A percentile compares a stretch with the other conserved stretches of the same genome.
phyloP scores from a whole-genome alignment of 495 filamentous ascomycete species.

The Mycothermus thermophilus region DNA sequence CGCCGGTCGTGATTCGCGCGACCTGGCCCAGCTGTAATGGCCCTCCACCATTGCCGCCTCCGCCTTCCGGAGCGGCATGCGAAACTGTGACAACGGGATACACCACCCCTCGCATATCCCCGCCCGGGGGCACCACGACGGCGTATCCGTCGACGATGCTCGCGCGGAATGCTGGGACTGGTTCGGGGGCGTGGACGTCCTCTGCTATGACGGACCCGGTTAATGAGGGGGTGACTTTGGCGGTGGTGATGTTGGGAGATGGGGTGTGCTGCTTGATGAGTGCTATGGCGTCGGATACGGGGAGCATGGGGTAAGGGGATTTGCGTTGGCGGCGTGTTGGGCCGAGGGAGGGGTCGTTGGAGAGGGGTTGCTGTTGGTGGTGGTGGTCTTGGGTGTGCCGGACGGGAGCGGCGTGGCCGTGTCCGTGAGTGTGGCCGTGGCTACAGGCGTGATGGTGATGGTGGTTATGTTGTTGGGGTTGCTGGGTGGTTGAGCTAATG shows the following conservation, averaged over 20 bases:
- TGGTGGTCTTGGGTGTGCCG: constrained; percentile 48
- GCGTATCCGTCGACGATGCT: constrained; percentile 98
- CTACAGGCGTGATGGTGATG: constrained; percentile 36
- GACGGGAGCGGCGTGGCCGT: constrained; percentile 52
- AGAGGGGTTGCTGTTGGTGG: constrained; percentile 40
- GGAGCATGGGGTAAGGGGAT: constrained; percentile 86
- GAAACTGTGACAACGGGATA: constrained; percentile 83
- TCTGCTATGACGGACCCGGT: constrained; percentile 69
- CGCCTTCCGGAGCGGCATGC: constrained; percentile 54
- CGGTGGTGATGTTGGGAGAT: constrained; percentile 35
- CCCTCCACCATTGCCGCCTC: constrained; percentile 15
- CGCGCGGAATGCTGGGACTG: constrained; percentile 83
- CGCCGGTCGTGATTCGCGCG: constrained; percentile 85
- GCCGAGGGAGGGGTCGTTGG: constrained; percentile 71
- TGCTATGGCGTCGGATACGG: constrained; percentile 66
- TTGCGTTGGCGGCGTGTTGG: constrained; percentile 63
- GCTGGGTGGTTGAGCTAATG: background rate
- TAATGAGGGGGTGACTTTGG: constrained; percentile 45
- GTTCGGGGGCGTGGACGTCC: constrained; percentile 64
- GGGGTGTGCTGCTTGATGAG: constrained; percentile 60
- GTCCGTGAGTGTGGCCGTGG: constrained; percentile 43
- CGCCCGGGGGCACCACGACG: constrained; percentile 45
- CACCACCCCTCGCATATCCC: constrained; percentile 51
- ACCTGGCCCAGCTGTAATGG: constrained; percentile 59
- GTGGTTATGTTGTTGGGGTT: constrained; percentile 9